Percentiles rank a stretch among this genome's conserved stretches.
Conservation (phyloP, 108 stramenopile species). For the Mediolabrus comicus region DNA sequence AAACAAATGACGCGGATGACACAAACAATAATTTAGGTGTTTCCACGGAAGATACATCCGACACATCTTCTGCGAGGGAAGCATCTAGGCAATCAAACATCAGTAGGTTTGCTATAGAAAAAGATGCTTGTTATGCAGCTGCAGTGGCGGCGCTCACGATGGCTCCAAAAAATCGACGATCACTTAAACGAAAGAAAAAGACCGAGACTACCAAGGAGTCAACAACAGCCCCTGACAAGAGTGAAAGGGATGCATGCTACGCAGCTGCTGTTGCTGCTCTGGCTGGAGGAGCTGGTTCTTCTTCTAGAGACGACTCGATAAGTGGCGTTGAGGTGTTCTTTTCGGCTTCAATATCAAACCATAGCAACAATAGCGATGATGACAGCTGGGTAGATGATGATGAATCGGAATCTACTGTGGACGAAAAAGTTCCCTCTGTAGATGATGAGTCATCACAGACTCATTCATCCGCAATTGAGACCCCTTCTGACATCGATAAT, state of each 20-base stretch:
- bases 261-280: conserved; percentile 25
- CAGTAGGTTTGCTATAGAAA: conserved; percentile 5
- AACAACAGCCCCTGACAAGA: not conserved
- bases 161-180: not conserved
- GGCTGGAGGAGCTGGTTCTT: not conserved
- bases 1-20: not conserved
- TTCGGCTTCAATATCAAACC: not conserved
- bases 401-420: not conserved
- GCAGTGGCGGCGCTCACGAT: not conserved
- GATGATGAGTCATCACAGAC: conserved; percentile 15
- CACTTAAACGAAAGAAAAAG: not conserved
- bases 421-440: not conserved
- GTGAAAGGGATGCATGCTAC: conserved; percentile 2
- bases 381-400: not conserved
- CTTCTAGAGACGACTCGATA: not conserved
- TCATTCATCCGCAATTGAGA: conserved; percentile 43
- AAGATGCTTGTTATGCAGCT: conserved; percentile 5
- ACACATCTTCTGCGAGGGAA: not conserved
- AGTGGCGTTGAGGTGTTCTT: not conserved
- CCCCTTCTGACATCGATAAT: conserved; percentile 43
- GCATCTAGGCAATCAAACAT: not conserved
- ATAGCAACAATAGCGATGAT: not conserved
- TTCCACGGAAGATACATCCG: not conserved
- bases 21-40: not conserved
- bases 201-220: not conserved